These are phyloP conservation scores for Epichloe elymi DNA, from an alignment of 2,329 filamentous ascomycete species.

Conservation along the genomic window DNA sequence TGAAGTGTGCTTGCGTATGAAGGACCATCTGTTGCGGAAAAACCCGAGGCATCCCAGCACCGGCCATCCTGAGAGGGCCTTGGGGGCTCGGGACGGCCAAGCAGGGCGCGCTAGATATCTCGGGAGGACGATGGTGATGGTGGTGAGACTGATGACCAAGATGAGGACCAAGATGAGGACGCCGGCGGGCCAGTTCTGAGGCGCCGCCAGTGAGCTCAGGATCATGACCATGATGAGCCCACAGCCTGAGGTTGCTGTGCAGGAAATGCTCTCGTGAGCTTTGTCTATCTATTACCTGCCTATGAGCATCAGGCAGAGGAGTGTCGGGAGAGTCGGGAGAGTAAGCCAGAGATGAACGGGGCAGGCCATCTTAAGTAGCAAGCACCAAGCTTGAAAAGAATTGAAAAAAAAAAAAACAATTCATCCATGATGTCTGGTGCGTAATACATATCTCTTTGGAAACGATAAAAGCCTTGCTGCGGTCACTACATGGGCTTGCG, in stretches of 20 bases:
- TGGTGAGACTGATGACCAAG: constrained; percentile 1
- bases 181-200: constrained; percentile 6
- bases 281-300: too few relatives aligned
- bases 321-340: too few relatives aligned
- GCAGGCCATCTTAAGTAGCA: neutral
- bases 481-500: too few relatives aligned
- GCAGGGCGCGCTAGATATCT: constrained; percentile 7
- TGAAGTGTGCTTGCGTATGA: constrained; percentile 21
- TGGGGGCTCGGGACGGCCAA: constrained; percentile 14
- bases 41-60: constrained; percentile 30
- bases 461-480: too few relatives aligned
- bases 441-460: too few relatives aligned
- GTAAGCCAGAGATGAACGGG: neutral
- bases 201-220: constrained; percentile 2
- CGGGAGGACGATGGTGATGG: neutral
- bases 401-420: too few relatives aligned
- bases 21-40: constrained; percentile 33
- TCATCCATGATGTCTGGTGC: too few relatives aligned
- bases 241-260: too few relatives aligned
- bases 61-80: constrained; percentile 20
- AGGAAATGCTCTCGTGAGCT: too few relatives aligned
- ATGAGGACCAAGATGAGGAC: constrained; percentile 4
- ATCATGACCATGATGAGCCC: neutral
- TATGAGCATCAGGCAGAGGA: too few relatives aligned
- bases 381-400: neutral